Percentiles rank a stretch among this genome's conserved stretches.
These are phyloP conservation scores for Usnea hakonensis DNA, from an alignment of 495 filamentous ascomycete species.

Conservation along the genomic window DNA sequence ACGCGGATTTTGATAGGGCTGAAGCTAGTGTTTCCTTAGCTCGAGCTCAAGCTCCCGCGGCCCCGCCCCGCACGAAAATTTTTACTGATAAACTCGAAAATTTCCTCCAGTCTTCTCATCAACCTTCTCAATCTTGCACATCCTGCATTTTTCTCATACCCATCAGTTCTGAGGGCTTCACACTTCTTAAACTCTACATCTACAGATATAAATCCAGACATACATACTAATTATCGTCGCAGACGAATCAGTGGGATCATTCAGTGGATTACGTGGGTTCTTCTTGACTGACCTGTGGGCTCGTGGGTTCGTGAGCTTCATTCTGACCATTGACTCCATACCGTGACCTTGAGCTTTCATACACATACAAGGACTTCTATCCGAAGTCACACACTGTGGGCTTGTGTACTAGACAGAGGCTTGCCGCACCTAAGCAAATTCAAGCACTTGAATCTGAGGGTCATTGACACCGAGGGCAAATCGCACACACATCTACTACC, in stretches of 20 bases:
- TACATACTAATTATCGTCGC: background rate
- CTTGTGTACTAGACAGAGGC: constrained; percentile 14
- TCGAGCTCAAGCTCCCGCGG: background rate
- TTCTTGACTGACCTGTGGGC: constrained; percentile 16
- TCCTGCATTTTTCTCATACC: too few species aligned
- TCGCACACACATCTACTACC: constrained; percentile 3
- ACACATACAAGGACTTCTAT: constrained; percentile 11
- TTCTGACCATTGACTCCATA: constrained; percentile 1
- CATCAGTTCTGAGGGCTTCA: background rate
- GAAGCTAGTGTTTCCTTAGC: background rate
- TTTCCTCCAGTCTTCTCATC: background rate
- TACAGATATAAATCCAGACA: background rate
- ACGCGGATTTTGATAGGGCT: constrained; percentile 2
- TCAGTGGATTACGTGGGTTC: constrained; percentile 19
- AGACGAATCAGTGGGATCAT: constrained; percentile 15
- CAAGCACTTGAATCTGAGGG: constrained; percentile 8
- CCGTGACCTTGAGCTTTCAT: constrained; percentile 12
- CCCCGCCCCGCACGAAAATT: constrained; percentile 2
- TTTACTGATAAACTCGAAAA: background rate
- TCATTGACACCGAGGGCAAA: constrained; percentile 17
- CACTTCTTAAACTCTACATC: background rate
- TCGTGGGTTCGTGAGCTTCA: constrained; percentile 13
- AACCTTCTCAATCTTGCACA: too few species aligned
- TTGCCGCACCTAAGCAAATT: constrained; percentile 15
- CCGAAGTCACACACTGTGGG: constrained; percentile 12